Conservation (phyloP, 2,329 filamentous ascomycete genomes). For the Chaetomiaceae sp. region DNA sequence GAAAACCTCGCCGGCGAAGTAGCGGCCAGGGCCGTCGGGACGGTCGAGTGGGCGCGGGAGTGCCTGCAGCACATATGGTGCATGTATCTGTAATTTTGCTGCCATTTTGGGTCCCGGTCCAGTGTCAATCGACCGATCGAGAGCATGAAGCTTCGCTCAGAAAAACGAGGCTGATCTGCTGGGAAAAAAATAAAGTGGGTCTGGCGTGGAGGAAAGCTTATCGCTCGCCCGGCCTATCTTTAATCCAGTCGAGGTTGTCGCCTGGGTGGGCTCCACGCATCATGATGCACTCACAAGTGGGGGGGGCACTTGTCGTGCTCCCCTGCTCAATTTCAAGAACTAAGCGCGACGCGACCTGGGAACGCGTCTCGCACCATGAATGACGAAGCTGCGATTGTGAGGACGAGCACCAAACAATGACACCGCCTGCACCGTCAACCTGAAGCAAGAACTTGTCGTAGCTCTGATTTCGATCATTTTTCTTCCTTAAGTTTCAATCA, state of each 20-base stretch:
- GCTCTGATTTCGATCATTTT: background rate
- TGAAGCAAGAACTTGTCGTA: background rate
- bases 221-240: slow-evolving; percentile 19
- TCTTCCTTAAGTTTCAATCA: background rate
- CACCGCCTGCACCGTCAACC: background rate
- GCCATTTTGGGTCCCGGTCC: slow-evolving; percentile 40
- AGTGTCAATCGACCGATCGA: slow-evolving; percentile 3
- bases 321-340: background rate
- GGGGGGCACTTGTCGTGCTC: too few species aligned
- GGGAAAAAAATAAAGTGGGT: slow-evolving; percentile 23
- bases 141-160: slow-evolving; percentile 9
- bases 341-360: slow-evolving; percentile 4
- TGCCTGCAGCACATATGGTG: slow-evolving; percentile 59
- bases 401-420: background rate
- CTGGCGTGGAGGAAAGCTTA: background rate
- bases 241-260: too few species aligned
- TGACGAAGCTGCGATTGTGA: too few species aligned
- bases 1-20: slow-evolving; percentile 58
- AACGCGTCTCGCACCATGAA: slow-evolving; percentile 1
- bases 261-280: too few species aligned
- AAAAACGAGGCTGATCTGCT: slow-evolving; percentile 22
- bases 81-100: slow-evolving; percentile 57
- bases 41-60: slow-evolving; percentile 55
- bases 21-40: slow-evolving; percentile 44
- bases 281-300: too few species aligned